These are phyloP conservation scores for Mycena maculata DNA, from an alignment of 768 basidiomycete genomes.

Conservation along the genomic window DNA sequence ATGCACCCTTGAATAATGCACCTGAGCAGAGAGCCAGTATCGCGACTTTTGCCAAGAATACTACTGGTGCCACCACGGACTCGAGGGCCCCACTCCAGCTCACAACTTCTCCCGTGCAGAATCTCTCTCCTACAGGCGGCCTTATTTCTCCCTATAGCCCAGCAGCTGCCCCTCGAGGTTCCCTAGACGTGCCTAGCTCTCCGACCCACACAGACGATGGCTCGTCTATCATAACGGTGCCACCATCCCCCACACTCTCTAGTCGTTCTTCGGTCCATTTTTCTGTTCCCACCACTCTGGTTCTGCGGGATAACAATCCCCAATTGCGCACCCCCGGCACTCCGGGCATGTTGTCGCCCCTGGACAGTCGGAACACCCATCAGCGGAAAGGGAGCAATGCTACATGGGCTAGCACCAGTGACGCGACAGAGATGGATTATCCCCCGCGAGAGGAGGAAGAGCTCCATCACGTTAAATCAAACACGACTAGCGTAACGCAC, in stretches of 20 bases:
- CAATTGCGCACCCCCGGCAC: conserved; percentile 65
- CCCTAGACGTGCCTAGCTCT: conserved; percentile 39
- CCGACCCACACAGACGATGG: conserved; percentile 52
- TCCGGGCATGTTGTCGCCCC: conserved; percentile 56
- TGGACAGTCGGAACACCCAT: conserved; percentile 49
- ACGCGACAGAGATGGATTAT: conserved; percentile 64
- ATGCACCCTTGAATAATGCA: too few species aligned
- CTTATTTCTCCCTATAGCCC: conserved; percentile 42
- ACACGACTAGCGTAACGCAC: conserved; percentile 49
- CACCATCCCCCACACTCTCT: conserved; percentile 84
- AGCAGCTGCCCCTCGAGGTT: conserved; percentile 17
- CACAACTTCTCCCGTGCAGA: conserved; percentile 27
- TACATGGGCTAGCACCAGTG: conserved; percentile 58
- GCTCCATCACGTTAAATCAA: conserved; percentile 53
- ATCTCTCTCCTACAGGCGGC: conserved; percentile 21
- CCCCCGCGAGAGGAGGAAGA: conserved; percentile 39
- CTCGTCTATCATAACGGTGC: conserved; percentile 52
- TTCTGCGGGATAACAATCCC: conserved; percentile 77
- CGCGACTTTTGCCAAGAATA: too few species aligned
- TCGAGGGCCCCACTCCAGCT: conserved; percentile 11
- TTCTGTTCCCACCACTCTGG: conserved; percentile 55
- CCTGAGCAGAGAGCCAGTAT: too few species aligned
- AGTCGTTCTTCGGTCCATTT: conserved; percentile 73
- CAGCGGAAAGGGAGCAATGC: conserved; percentile 67
- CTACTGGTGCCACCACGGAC: too few species aligned